phyloP scores from a whole-genome alignment of 225 moss, liverwort and hornwort genomes.

The Pseudoscleropodium purum region DNA sequence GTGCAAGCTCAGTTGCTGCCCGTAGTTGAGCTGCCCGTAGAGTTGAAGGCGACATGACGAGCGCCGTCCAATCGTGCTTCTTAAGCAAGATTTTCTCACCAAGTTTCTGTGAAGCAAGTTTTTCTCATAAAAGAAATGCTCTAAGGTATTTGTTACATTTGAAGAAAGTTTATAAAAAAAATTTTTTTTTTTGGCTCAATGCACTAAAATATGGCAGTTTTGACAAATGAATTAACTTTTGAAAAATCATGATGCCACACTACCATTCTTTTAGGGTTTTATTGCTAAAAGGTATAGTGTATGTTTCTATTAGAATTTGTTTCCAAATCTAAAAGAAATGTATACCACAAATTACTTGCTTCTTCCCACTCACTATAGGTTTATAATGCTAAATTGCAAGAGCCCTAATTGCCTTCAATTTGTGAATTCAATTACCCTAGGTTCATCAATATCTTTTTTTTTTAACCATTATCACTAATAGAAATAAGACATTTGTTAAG shows the following conservation, averaged over 20 bases:
- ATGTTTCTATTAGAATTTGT: neutral
- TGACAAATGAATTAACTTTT: neutral
- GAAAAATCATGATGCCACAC: rapidly evolving
- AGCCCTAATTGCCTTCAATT: neutral
- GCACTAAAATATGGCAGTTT: no score
- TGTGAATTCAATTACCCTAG: neutral
- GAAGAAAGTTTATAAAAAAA: no score
- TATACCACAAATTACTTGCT: neutral
- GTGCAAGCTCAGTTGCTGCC: neutral
- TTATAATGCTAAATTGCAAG: neutral
- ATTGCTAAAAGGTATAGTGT: neutral
- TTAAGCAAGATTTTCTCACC: no score
- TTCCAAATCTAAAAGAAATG: neutral
- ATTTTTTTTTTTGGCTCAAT: no score
- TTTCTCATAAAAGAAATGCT: no score
- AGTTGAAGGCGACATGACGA: no score
- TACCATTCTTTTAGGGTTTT: rapidly evolving
- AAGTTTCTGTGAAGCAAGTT: no score
- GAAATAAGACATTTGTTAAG: neutral
- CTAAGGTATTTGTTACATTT: no score
- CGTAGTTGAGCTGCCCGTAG: no score
- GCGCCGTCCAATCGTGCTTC: no score
- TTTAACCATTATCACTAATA: neutral
- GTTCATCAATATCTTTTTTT: neutral
- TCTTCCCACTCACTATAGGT: neutral